Evolutionary conservation across 495 filamentous ascomycete genomes (phyloP), one percentile per base, ranked within the genome.

Genomic region (Penicillium coprophilum): DNA sequence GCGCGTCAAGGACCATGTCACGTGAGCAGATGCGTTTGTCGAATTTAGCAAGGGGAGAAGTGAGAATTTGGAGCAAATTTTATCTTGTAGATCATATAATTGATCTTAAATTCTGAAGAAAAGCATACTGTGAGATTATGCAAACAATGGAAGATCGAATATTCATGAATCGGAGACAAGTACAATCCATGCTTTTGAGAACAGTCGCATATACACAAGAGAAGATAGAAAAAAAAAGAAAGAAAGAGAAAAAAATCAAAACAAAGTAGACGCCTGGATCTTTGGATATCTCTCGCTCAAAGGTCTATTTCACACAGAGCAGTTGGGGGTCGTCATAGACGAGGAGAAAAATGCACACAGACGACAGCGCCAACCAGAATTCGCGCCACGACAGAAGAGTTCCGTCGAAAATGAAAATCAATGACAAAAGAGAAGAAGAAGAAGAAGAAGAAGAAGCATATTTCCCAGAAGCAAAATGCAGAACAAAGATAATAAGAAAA

Each of bases 241-340:
- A n/a, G n/a, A n/a, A n/a, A n/a, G n/a, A 56, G 60, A 13, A 8
- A 52, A 49, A 53, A 41, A 51, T 27, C 24, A 53, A 57, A 59
- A 38, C 31, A 46, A 57, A 68, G 59, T 48, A 53, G 49, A 69
- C 50, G 66, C 68, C 65, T 71, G 71, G 63, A 71, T 69, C 66
- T 67, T 54, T 76, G 75, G 73, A 41, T 77, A 77, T 78, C 75
- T 73, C 71, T 72, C 65, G 72, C 74, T 73, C 69, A 71, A 71
- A 67, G 62, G 64, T 78, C 75, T 76, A 77, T 77, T 65, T 75
- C 69, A 66, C 48, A 65, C 67, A 65, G 68, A 71, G 68, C 60
- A 67, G 64, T 60, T 69, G 53, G 59, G 50, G 61, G 45, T 58
- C 61, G 60, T 64, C 55, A 57, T 64, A 52, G 64, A 70, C 60